These are phyloP conservation scores for Boletus barrowsii DNA, from an alignment of 768 basidiomycete species.

Conservation along the genomic window DNA sequence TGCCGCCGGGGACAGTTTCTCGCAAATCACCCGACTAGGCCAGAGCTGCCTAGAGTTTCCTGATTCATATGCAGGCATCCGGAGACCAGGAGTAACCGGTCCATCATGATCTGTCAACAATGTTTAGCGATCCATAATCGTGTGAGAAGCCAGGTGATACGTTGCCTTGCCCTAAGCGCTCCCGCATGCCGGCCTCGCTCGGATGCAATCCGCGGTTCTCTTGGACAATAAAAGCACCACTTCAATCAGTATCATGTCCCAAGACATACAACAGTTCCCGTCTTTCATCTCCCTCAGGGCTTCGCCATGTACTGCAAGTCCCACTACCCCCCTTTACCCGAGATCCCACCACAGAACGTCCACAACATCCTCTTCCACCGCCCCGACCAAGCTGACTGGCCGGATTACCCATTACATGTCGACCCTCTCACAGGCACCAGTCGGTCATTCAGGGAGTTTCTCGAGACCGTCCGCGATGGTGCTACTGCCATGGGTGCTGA, in stretches of 20 bases:
- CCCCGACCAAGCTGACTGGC: constrained; percentile 52
- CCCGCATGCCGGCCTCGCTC: too few relatives aligned
- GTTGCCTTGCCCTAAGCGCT: too few relatives aligned
- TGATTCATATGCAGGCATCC: neutral
- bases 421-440: constrained; percentile 50
- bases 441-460: constrained; percentile 47
- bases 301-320: constrained; percentile 55
- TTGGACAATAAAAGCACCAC: constrained; percentile 4
- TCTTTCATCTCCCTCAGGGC: neutral
- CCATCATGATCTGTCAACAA: neutral
- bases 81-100: neutral
- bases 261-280: neutral
- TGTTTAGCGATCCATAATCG: neutral
- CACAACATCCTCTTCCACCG: constrained; percentile 54
- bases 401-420: constrained; percentile 54
- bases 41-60: too few relatives aligned
- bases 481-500: constrained; percentile 56
- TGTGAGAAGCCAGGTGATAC: neutral
- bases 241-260: neutral
- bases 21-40: too few relatives aligned
- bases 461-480: constrained; percentile 48
- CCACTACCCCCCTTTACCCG: constrained; percentile 50
- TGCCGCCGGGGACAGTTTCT: too few relatives aligned
- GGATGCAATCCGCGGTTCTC: neutral
- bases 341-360: constrained; percentile 48